These are phyloP conservation scores for Coelastrella sp. DNA, from an alignment of 139 green algal genomes.

Conservation along the genomic window DNA sequence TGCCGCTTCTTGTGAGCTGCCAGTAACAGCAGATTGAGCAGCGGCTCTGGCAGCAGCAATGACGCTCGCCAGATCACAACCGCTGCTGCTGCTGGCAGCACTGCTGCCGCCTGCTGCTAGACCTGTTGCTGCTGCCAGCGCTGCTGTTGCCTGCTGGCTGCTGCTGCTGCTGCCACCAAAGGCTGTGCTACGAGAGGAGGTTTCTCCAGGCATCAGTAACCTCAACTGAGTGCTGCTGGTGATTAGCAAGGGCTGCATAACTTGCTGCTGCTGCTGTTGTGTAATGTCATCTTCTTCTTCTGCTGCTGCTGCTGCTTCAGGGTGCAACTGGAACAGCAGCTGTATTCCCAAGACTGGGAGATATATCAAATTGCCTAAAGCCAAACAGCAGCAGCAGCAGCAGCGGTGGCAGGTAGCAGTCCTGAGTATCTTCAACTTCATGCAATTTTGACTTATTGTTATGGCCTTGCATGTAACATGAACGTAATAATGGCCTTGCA, in stretches of 20 bases:
- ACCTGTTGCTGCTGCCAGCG: conserved; percentile 18
- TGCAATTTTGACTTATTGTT: too few relatives aligned
- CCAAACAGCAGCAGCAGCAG: neutral
- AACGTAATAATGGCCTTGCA: too few relatives aligned
- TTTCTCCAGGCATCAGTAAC: conserved; percentile 35
- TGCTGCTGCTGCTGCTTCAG: conserved; percentile 44
- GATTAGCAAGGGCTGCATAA: conserved; percentile 39
- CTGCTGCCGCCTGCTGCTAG: neutral
- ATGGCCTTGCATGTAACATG: too few relatives aligned
- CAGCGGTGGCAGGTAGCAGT: too few relatives aligned
- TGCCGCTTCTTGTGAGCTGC: conserved; percentile 47
- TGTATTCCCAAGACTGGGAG: neutral
- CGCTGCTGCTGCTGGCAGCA: neutral
- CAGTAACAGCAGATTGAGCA: conserved; percentile 48
- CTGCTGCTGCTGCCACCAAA: neutral
- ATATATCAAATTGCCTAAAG: neutral
- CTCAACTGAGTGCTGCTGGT: neutral
- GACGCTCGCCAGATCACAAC: conserved; percentile 18
- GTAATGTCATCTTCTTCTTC: too few relatives aligned
- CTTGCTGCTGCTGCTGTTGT: neutral
- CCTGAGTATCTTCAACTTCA: too few relatives aligned
- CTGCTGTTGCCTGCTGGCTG: neutral
- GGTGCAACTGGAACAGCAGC: conserved; percentile 19
- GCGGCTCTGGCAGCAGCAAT: conserved; percentile 59
- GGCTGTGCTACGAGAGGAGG: neutral